Evolutionary conservation across 192 early-diverging fungal genomes (phyloP).

Genomic region (Rhizoclosmatium sp.): DNA sequence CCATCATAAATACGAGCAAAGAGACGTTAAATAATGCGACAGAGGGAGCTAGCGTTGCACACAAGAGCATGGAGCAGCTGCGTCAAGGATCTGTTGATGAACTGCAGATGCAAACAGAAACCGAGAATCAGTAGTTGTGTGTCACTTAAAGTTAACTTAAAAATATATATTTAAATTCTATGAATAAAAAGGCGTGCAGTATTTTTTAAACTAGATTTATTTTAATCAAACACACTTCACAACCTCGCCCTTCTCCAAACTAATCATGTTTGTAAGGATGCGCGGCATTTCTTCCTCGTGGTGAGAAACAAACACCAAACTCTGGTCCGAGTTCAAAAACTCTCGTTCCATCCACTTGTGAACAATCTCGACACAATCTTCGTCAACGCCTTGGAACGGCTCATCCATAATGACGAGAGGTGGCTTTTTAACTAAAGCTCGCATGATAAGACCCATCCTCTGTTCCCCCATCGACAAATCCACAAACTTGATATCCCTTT

Average conservation of each 20-base stretch:
- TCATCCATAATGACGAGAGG: conserved; percentile 64
- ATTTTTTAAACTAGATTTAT: no score
- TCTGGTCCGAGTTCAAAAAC: conserved; percentile 48
- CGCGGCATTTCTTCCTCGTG: conserved; percentile 63
- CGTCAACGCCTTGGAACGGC: conserved; percentile 66
- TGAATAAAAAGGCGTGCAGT: no score
- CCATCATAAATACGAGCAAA: no score
- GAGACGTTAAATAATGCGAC: no score
- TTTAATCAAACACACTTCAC: conserved; percentile 9
- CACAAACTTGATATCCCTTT: conserved; percentile 20
- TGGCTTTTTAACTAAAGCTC: conserved; percentile 59
- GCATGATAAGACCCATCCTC: conserved; percentile 55
- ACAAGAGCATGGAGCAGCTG: no score
- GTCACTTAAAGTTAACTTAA: no score
- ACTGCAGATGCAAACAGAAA: no score
- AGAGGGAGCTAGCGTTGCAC: no score
- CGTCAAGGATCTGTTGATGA: no score
- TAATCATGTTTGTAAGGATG: conserved; percentile 17
- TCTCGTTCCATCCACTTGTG: conserved; percentile 56
- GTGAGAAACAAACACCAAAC: conserved; percentile 65
- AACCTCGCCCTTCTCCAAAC: conserved; percentile 40
- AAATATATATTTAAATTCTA: no score
- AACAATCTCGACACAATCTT: conserved; percentile 44
- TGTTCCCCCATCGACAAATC: conserved; percentile 59
- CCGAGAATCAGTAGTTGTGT: no score